Base-by-base conservation (phyloP, 495 filamentous ascomycete genomes). In the Durotheca rogersii region DNA sequence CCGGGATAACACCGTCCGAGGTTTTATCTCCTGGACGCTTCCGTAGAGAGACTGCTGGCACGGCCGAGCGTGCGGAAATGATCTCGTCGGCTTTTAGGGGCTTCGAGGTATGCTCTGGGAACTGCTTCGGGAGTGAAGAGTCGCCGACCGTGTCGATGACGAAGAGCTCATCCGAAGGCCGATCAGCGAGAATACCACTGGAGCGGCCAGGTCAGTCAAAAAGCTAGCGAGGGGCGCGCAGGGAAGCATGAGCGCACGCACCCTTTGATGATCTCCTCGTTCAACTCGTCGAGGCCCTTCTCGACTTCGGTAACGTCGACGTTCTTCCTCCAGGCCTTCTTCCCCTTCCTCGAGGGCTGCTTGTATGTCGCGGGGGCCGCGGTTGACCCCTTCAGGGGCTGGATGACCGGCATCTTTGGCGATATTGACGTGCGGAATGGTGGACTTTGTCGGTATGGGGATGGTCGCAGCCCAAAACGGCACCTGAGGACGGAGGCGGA, bases 301-400 rank as follows among this genome's bases (percentile, higher is more conserved):
- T 89, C 79, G 17, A 98, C 77, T 44, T 93, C 85, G 10, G 88
- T 82, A 38, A 97, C 78, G 68, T 98, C 90, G 61, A 97, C 88
- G 73, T 98, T 94, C 69, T 97, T 98, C 57, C 93, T 79, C 93
- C 93, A 98, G 14, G 93, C 93, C 70, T 91, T 96, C 73, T 98
- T 98, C 53, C 93, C 92, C 69, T 97, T 98, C 62, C 93, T 79
- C 7, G 91, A 96, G 32, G 91, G 84, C 68, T 97, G 93, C 56
- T 84, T 90, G 65, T 75, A 72, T 33, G 79, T 76, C 39, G 72
- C 62, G 33, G 78, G 77, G 12, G 71, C 72, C 6, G 70, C 64
- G 20, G 66, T 68, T 3, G 69, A 56, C 17, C 58, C 65, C 16
- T 62, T 60, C 19, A 57, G 43, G 32, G 64, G 64, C 30, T 61